Evolutionary conservation across 805 yeast genomes (phyloP).

Genomic region (Suhomyces prunicola): DNA sequence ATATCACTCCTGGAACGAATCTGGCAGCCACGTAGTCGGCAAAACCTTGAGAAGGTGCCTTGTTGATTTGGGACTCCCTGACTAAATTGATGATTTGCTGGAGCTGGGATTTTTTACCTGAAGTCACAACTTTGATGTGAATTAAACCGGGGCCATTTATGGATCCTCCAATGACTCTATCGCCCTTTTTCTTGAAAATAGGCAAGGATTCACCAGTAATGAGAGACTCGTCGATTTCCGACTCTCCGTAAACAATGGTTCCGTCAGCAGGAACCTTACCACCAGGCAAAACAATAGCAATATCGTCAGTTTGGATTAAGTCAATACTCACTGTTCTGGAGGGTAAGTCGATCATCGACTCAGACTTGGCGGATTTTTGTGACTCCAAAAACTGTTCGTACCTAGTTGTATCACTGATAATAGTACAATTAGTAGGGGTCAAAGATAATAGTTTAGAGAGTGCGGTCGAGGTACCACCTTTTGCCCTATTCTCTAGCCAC

Average conservation of each 20-base stretch:
- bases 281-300: slow-evolving; percentile 79
- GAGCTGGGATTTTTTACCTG: slow-evolving; percentile 83
- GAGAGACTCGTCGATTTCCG: slow-evolving; percentile 85
- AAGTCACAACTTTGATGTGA: slow-evolving; percentile 60
- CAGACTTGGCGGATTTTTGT: slow-evolving; percentile 6
- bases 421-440: slow-evolving; percentile 72
- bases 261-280: slow-evolving; percentile 93
- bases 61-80: slow-evolving; percentile 81
- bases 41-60: slow-evolving; percentile 86
- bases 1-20: slow-evolving; percentile 76
- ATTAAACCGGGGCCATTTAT: slow-evolving; percentile 76
- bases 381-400: slow-evolving; percentile 17
- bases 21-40: slow-evolving; percentile 83
- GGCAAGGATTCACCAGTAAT: slow-evolving; percentile 91
- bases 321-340: slow-evolving; percentile 65
- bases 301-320: slow-evolving; percentile 71
- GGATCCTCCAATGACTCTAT: slow-evolving; percentile 82
- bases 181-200: slow-evolving; percentile 58
- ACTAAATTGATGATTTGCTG: slow-evolving; percentile 85
- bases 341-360: slow-evolving; percentile 23
- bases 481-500: slow-evolving; percentile 86
- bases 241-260: slow-evolving; percentile 64
- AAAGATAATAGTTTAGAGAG: slow-evolving; percentile 75
- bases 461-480: slow-evolving; percentile 90
- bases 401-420: slow-evolving; percentile 45